Evolutionary conservation across 1,284 basidiomycete genomes (phyloP), one percentile per base, ranked within the genome.

Genomic region (Cerrena zonata): DNA sequence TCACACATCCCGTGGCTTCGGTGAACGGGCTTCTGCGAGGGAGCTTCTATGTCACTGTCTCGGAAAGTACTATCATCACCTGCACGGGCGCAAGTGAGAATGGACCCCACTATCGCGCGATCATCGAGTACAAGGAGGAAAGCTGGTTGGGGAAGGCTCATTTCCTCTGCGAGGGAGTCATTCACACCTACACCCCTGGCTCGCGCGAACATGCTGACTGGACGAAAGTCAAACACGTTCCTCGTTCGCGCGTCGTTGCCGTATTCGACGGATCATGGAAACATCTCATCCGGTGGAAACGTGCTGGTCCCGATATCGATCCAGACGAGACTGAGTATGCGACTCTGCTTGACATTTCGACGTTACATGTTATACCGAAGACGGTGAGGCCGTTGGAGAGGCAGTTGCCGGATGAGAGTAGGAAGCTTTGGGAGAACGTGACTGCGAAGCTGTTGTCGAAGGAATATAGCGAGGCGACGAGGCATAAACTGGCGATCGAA

Each of bases 121-220:
- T 99, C 53, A 80, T 96, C 51, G 92, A 95, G 61, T 98, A 96
- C 74, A 94, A 94, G 71, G 95, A 99, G 63, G 94, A 99, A 89
- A 91, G 90, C 10, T 99, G 95, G 95, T 76, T 99, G 41, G 88
- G 92, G 43, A 86, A 79, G 60, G 85, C 95, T 4, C 87, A 90
- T 54, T 98, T 91, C 74, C 73, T 87, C 26, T 61, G 93, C 11
- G 95, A 98, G 61, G 95, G 94, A 44, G 85, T 95, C 41, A 84
- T 99, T 49, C 93, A 95, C 69, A 81, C 82, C 12, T 91, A 90
- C 56, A 74, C 76, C 48, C 79, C 82, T 30, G 77, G 73, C 51
- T 78, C 80, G 40, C 75, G 70, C 5, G 77, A 80, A 47, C 80
- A 84, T 56, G 77, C 83, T 54, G 84, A 84, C 54, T 96, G 90